Conservation (phyloP, 2,329 filamentous ascomycete species). For the Xylaria arbuscula region DNA sequence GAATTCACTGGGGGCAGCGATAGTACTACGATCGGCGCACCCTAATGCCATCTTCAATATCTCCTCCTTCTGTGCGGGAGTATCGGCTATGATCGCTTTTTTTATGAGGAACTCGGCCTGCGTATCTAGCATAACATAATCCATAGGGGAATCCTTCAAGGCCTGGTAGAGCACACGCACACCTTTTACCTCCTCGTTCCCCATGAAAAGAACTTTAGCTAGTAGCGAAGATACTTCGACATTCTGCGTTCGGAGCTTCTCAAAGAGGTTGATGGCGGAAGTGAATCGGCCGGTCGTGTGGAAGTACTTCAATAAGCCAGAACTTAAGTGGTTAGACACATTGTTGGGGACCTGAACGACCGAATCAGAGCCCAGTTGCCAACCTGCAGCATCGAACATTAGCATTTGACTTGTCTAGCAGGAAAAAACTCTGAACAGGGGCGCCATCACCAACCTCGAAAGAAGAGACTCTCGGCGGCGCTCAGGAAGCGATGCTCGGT, state of each 20-base stretch:
- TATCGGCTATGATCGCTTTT: constrained; percentile 73
- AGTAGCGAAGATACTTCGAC: constrained; percentile 94
- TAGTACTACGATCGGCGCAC: constrained; percentile 92
- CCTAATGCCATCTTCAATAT: constrained; percentile 88
- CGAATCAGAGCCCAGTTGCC: constrained; percentile 95
- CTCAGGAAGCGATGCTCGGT: constrained; percentile 96
- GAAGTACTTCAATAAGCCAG: constrained; percentile 94
- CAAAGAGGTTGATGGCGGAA: constrained; percentile 96
- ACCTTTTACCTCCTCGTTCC: constrained; percentile 96
- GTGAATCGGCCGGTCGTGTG: constrained; percentile 93
- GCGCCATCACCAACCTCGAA: constrained; percentile 71
- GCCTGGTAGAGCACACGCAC: constrained; percentile 88
- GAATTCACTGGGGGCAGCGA: constrained; percentile 96
- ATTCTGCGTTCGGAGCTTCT: constrained; percentile 91
- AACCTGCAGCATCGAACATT: constrained; percentile 65
- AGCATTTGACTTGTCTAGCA: constrained; percentile 1
- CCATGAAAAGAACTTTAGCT: constrained; percentile 90
- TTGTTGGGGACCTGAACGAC: constrained; percentile 97
- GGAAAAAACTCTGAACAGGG: not conserved
- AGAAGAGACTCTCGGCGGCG: constrained; percentile 94
- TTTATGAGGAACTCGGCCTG: constrained; percentile 91
- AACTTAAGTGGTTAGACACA: constrained; percentile 93
- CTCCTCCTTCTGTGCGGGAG: constrained; percentile 67
- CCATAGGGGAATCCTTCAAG: constrained; percentile 93
- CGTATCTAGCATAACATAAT: constrained; percentile 94